Conservation (phyloP, 805 yeast species). For the Candida ulmi region DNA sequence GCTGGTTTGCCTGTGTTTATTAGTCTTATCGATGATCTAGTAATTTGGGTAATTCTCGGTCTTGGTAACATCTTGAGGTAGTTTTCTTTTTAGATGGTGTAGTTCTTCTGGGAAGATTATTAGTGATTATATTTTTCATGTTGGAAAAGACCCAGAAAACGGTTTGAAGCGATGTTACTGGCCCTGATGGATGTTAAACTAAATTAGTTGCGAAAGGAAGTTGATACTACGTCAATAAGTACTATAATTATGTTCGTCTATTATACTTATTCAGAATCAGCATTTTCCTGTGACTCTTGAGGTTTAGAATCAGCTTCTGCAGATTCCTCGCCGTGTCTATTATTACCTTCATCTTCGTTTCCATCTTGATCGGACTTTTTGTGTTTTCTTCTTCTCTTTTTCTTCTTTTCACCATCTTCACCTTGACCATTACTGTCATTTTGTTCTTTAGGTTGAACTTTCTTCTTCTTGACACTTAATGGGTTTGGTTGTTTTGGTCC, state of each 20-base stretch:
- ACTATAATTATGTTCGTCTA: too few species aligned
- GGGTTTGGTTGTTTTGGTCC: slow-evolving; percentile 89
- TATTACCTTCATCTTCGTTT: slow-evolving; percentile 11
- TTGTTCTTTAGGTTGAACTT: slow-evolving; percentile 20
- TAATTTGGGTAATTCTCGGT: too few species aligned
- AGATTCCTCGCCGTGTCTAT: not conserved
- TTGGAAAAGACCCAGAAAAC: not conserved
- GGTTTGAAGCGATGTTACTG: not conserved
- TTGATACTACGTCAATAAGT: too few species aligned
- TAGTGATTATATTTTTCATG: too few species aligned
- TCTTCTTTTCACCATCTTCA: slow-evolving; percentile 11
- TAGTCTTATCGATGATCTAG: not conserved
- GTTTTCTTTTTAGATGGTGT: too few species aligned
- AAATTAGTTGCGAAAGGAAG: too few species aligned
- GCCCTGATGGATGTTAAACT: too few species aligned
- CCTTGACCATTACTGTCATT: slow-evolving; percentile 4
- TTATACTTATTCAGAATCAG: too few species aligned
- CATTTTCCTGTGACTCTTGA: too few species aligned
- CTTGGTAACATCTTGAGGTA: too few species aligned
- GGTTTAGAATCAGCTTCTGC: too few species aligned
- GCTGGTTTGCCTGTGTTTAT: slow-evolving; percentile 4
- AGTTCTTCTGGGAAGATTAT: too few species aligned
- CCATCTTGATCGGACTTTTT: slow-evolving; percentile 4
- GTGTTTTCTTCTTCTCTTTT: slow-evolving; percentile 19
- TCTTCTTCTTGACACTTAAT: slow-evolving; percentile 77